These are phyloP conservation scores for Hypoxylon rickii DNA, from an alignment of 495 filamentous ascomycete species.

Conservation along the genomic window DNA sequence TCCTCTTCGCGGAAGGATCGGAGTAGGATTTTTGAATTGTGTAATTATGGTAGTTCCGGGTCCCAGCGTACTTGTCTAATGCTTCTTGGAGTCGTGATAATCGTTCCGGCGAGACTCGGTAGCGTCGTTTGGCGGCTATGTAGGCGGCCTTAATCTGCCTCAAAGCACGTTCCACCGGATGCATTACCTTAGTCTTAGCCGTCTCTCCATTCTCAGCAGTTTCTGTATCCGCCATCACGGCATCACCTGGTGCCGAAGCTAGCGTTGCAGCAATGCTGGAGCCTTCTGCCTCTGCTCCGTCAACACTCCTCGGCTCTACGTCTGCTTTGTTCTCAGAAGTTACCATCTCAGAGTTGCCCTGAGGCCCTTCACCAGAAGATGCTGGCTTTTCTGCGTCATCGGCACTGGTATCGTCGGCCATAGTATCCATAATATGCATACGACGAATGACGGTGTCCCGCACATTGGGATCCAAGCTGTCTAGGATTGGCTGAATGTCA, in stretches of 20 bases:
- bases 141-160: conserved; percentile 80
- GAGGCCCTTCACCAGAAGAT: conserved; percentile 2
- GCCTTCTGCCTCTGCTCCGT: conserved; percentile 1
- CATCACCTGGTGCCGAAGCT: conserved; percentile 7
- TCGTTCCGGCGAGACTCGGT: conserved; percentile 75
- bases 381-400: conserved; percentile 13
- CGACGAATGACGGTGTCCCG: conserved; percentile 48
- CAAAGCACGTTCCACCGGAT: conserved; percentile 63
- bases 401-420: conserved; percentile 6
- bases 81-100: conserved; percentile 71
- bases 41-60: conserved; percentile 93
- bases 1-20: conserved; percentile 81
- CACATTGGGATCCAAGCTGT: conserved; percentile 47
- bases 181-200: conserved; percentile 39
- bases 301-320: not conserved
- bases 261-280: conserved; percentile 15
- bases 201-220: conserved; percentile 14
- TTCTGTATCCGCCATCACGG: conserved; percentile 7
- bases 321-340: conserved; percentile 6
- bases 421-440: conserved; percentile 43
- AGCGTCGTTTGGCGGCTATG: conserved; percentile 73
- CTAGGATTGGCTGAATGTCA: conserved; percentile 73
- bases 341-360: not conserved
- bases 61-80: conserved; percentile 74
- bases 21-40: conserved; percentile 81